Percentiles rank a stretch among this genome's conserved stretches.
These are phyloP conservation scores for Bipolaris oryzae DNA, from an alignment of 2,329 filamentous ascomycete genomes.

Conservation along the genomic window DNA sequence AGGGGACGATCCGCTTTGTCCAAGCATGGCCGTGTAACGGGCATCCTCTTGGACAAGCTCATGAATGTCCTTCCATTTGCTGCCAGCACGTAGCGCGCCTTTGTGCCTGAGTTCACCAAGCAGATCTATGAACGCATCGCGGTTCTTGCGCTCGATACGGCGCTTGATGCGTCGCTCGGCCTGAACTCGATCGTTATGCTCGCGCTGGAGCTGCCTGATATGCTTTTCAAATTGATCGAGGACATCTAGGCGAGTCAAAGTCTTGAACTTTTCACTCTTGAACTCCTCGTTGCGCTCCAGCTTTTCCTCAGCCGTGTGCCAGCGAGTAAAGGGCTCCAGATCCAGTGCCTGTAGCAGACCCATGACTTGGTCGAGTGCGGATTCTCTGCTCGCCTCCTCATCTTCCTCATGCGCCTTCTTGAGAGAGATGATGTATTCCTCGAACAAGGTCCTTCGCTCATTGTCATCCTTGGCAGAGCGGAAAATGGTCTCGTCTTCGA, in stretches of 20 bases:
- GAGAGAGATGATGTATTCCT: constrained; percentile 87
- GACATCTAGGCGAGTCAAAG: constrained; percentile 86
- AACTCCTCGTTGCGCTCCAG: constrained; percentile 80
- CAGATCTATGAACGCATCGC: constrained; percentile 78
- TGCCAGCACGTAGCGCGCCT: constrained; percentile 85
- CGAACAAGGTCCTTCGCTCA: constrained; percentile 87
- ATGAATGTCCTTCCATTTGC: constrained; percentile 85
- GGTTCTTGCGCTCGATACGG: constrained; percentile 81
- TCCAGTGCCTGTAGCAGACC: constrained; percentile 78
- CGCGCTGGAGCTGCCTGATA: constrained; percentile 88
- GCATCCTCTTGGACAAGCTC: constrained; percentile 78
- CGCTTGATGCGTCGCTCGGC: constrained; percentile 81
- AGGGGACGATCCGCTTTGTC: constrained; percentile 81
- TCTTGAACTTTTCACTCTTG: constrained; percentile 79
- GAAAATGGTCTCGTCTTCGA: constrained; percentile 95
- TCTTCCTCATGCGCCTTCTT: constrained; percentile 80
- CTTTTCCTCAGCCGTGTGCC: constrained; percentile 85
- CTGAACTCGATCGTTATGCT: constrained; percentile 89
- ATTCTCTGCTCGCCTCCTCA: constrained; percentile 73
- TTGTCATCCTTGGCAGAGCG: constrained; percentile 85
- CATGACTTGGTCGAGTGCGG: constrained; percentile 82
- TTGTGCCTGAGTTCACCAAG: constrained; percentile 74
- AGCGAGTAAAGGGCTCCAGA: constrained; percentile 90
- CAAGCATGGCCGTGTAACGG: constrained; percentile 82
- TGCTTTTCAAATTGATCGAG: constrained; percentile 93